These are phyloP conservation scores for Myotisia sp. DNA, from an alignment of 2,329 filamentous ascomycete species.

Conservation along the genomic window DNA sequence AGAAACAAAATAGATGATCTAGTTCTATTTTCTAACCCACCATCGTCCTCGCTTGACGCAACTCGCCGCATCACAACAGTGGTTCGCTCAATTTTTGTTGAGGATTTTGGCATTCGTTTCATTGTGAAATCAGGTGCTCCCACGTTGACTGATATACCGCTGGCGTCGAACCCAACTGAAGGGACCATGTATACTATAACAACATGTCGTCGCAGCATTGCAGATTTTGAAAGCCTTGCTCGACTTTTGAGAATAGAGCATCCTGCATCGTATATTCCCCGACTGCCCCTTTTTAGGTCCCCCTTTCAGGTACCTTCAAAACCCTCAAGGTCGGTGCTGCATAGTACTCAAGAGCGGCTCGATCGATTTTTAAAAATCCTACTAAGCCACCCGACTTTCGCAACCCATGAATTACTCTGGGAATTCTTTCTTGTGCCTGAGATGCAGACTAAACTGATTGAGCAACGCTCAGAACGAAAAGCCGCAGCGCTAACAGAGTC, in stretches of 20 bases:
- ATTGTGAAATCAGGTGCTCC: conserved; percentile 89
- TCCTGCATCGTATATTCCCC: conserved; percentile 87
- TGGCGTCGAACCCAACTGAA: conserved; percentile 38
- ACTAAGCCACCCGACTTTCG: conserved; percentile 77
- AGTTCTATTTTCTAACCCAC: conserved; percentile 59
- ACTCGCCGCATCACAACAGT: conserved; percentile 82
- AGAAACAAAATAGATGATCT: conserved; percentile 93
- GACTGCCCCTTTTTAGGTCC: conserved; percentile 60
- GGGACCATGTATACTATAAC: conserved; percentile 77
- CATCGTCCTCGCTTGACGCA: conserved; percentile 37
- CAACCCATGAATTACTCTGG: conserved; percentile 95
- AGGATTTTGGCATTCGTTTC: conserved; percentile 83
- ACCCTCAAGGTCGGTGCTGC: conserved; percentile 71
- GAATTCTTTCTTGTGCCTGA: conserved; percentile 97
- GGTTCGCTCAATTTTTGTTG: conserved; percentile 90
- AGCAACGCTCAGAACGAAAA: conserved; percentile 74
- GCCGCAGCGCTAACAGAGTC: conserved; percentile 69
- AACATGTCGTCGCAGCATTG: conserved; percentile 73
- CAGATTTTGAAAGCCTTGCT: conserved; percentile 82
- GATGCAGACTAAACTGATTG: conserved; percentile 77
- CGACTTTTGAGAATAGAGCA: conserved; percentile 75
- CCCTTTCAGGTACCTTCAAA: conserved; percentile 89
- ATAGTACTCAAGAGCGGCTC: conserved; percentile 72
- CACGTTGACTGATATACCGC: conserved; percentile 21
- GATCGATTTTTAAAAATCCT: conserved; percentile 81